These are phyloP conservation scores for Salix dunnii DNA, from an alignment of 345 rosid genomes.

Conservation along the genomic window DNA sequence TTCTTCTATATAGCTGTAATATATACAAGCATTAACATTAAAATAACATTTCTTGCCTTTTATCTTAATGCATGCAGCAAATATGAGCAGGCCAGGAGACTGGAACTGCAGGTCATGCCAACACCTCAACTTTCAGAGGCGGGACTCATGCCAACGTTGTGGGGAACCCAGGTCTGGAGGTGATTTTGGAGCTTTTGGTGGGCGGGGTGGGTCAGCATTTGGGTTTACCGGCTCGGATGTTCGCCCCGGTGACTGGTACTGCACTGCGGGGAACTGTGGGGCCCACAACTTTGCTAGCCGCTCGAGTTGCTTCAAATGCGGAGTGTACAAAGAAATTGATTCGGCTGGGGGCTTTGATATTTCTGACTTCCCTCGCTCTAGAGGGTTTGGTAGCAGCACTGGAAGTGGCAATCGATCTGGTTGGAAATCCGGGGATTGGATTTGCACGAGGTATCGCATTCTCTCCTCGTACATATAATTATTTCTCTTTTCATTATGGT, in stretches of 20 bases:
- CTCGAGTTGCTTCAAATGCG: constrained; percentile 91
- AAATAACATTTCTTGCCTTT: not conserved
- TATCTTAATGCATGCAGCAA: constrained; percentile 1
- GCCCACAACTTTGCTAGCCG: constrained; percentile 95
- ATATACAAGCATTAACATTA: not conserved
- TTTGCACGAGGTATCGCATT: constrained; percentile 56
- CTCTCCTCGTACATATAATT: not conserved
- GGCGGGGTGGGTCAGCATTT: constrained; percentile 52
- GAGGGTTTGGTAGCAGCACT: constrained; percentile 33
- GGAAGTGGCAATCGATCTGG: constrained; percentile 48
- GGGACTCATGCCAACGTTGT: constrained; percentile 84
- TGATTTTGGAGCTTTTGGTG: constrained; percentile 46
- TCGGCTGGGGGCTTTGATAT: constrained; percentile 31
- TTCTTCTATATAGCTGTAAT: not conserved
- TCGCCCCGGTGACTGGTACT: constrained; percentile 96
- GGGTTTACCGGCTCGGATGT: constrained; percentile 88
- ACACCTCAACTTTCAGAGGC: constrained; percentile 80
- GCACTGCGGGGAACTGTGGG: constrained; percentile 78
- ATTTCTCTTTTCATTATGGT: no score
- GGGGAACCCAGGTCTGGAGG: constrained; percentile 33
- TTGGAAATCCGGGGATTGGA: constrained; percentile 95
- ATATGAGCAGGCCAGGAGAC: constrained; percentile 82
- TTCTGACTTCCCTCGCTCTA: constrained; percentile 37
- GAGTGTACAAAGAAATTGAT: constrained; percentile 64
- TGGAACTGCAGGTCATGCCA: constrained; percentile 93